These are phyloP conservation scores for Sphagnum magellanicum DNA, from an alignment of 228 moss, liverwort and hornwort genomes.

Conservation along the genomic window DNA sequence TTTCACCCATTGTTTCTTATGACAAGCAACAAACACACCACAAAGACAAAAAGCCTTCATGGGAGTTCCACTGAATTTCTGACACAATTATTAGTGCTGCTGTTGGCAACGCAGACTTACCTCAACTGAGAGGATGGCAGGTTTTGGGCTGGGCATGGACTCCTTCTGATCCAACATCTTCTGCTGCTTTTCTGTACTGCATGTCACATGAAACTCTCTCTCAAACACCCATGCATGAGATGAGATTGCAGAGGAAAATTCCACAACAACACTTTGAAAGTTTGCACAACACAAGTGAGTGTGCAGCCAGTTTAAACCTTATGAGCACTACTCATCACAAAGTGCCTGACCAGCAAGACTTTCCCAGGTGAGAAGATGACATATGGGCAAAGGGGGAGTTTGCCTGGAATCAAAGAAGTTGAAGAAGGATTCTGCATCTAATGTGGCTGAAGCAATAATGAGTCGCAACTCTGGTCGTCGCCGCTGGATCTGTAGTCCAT, in stretches of 20 bases:
- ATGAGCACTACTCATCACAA: no score
- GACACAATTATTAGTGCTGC: no score
- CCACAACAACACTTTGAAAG: no score
- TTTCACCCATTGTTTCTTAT: no score
- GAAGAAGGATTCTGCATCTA: constrained; percentile 65
- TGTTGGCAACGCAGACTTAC: constrained; percentile 5
- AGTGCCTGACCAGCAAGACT: background rate
- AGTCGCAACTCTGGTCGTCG: constrained; percentile 81
- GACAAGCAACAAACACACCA: background rate
- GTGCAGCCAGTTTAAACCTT: no score
- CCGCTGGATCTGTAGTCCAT: constrained; percentile 47
- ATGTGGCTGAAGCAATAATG: constrained; percentile 94
- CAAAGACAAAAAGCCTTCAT: background rate
- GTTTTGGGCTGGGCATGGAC: constrained; percentile 38
- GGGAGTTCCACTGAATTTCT: background rate
- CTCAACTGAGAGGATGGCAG: constrained; percentile 78
- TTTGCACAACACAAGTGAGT: no score
- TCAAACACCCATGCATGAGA: no score
- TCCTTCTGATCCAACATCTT: constrained; percentile 22
- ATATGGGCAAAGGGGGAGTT: background rate
- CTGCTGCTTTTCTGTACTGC: constrained; percentile 39
- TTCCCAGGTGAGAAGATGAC: background rate
- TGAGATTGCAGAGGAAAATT: no score
- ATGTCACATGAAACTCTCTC: background rate
- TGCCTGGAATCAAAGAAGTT: constrained; percentile 73